A percentile compares a stretch with the other conserved stretches of the same genome.
Conservation (phyloP, 805 yeast species). For the Hanseniaspora osmophila region DNA sequence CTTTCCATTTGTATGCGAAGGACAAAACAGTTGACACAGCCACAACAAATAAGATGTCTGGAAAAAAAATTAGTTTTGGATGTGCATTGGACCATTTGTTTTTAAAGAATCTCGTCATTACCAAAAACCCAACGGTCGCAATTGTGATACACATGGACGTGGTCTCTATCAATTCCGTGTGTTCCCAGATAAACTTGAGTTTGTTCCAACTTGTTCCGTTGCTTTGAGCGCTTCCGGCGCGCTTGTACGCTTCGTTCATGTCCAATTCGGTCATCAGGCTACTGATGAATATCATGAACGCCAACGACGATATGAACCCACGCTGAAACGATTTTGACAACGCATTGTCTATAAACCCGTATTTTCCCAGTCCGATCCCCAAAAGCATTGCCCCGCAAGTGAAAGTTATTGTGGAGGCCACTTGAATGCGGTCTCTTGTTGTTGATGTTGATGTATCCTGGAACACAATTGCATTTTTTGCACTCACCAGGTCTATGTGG, state of each 20-base stretch:
- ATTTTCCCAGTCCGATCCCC: constrained; percentile 1
- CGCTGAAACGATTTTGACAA: constrained; percentile 6
- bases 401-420: constrained; percentile 1
- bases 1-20: constrained; percentile 1
- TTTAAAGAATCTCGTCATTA: constrained; percentile 3
- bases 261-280: constrained; percentile 3
- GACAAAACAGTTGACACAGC: constrained; percentile 2
- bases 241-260: background rate
- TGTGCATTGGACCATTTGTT: constrained; percentile 1
- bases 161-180: constrained; percentile 1
- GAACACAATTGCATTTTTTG: background rate
- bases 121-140: constrained; percentile 1
- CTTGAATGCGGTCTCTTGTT: background rate
- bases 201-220: constrained; percentile 5
- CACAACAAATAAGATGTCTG: constrained; percentile 4
- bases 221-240: background rate
- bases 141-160: constrained; percentile 1
- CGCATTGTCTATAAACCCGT: constrained; percentile 5
- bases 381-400: constrained; percentile 3
- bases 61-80: constrained; percentile 3
- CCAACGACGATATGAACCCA: constrained; percentile 5
- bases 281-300: constrained; percentile 4
- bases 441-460: background rate
- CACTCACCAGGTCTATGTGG: background rate
- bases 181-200: constrained; percentile 1